Conservation (phyloP, 2,329 filamentous ascomycete genomes). For the Davidsoniella australis region DNA sequence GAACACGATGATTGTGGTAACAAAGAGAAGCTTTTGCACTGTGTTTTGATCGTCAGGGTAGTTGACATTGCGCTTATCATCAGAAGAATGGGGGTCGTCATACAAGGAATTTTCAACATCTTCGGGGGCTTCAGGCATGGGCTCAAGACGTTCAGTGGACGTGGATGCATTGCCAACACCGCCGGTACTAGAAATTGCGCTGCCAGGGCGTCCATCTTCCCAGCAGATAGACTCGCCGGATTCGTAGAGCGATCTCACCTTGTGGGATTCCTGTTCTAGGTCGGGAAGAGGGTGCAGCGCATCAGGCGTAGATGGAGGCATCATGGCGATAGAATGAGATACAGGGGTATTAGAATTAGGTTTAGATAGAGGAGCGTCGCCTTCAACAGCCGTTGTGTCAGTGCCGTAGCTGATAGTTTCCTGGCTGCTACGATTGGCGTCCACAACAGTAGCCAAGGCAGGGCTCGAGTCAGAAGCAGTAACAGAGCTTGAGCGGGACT, state of each 20-base stretch:
- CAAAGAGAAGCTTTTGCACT: neutral
- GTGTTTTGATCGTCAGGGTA: neutral
- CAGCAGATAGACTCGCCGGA: conserved; percentile 34
- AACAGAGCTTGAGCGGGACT: neutral
- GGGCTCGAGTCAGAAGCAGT: neutral
- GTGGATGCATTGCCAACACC: conserved; percentile 14
- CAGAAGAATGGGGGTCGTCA: neutral
- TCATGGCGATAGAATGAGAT: neutral
- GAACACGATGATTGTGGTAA: neutral
- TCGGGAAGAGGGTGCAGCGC: conserved; percentile 32
- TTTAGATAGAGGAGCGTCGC: neutral
- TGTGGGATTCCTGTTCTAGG: conserved; percentile 45
- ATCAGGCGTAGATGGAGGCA: conserved; percentile 26
- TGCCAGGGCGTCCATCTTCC: conserved; percentile 27
- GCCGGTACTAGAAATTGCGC: neutral
- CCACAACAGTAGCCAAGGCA: neutral
- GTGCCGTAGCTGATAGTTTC: neutral
- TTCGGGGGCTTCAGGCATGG: conserved; percentile 33
- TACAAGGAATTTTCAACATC: conserved; percentile 24
- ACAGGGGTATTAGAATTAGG: neutral
- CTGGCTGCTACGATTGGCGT: too few species aligned
- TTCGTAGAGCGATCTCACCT: conserved; percentile 50
- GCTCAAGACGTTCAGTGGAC: conserved; percentile 28
- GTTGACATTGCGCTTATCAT: neutral
- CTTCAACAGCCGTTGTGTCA: neutral